Evolutionary conservation across 495 filamentous ascomycete species (phyloP), one percentile per base, ranked within the genome.

Genomic region (Copromyces sp.): DNA sequence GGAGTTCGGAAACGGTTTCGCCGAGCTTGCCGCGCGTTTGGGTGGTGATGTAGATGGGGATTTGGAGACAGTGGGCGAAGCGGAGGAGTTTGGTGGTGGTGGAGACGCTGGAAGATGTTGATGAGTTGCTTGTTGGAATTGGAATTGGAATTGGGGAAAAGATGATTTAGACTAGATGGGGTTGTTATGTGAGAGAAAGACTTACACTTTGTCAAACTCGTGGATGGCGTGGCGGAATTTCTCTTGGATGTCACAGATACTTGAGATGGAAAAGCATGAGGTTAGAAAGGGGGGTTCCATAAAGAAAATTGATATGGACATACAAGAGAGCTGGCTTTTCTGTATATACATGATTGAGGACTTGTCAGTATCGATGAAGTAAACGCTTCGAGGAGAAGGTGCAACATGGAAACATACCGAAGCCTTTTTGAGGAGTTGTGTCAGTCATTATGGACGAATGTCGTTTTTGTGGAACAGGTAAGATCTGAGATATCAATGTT

Each of bases 231-330:
- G 81, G 59, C 93, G 88, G 84, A 99, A 99, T 79, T 92, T 94
- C 74, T 97, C 94, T 86, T 99, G 95, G 75, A 98, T 87, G 77
- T 99, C 95, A 84, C 95, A 99, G 77, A 99, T 87, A 75, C 95
- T 98, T 98, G 76, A 40, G 0, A 4, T 11, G 1, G 12, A 24
- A 24, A 9, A 47, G 9, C 24, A 24, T 24, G 24, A 24, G 24
- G 9, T 29, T 24, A 37, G 20, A 59, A 59, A n/a, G 16, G 14
- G 35, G 39, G 70, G 24, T 45, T n/a, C 12, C 2, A 9, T 20
- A 7, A 35, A 35, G 16, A 0, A 17, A 38, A 7, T n/a, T 16
- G 40, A n/a, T 35, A 38, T 14, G 17, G 38, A 81, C 84, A 74
- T 81, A 93, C 91, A 93, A 92, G 71, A 93, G 80, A 44, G 87